Evolutionary conservation across 2,329 filamentous ascomycete species (phyloP).

Genomic region (Dothideomycetes sp.): DNA sequence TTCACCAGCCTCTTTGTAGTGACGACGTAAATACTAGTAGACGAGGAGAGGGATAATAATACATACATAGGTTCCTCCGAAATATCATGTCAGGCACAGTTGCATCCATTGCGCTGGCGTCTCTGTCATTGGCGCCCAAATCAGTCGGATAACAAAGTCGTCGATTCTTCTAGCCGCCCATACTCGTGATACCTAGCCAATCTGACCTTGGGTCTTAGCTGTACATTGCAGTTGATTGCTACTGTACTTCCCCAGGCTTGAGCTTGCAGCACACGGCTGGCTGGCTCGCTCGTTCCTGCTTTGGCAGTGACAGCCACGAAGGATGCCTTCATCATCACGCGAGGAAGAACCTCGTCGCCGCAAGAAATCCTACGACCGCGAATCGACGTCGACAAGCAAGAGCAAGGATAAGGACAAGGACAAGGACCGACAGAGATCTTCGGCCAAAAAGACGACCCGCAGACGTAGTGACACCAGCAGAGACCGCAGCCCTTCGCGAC

Average conservation of each 20-base stretch:
- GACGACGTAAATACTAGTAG: too few species aligned
- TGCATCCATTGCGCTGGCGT: slow-evolving; percentile 9
- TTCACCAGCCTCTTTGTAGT: slow-evolving; percentile 11
- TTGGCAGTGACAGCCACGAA: neutral
- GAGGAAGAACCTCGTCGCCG: slow-evolving; percentile 25
- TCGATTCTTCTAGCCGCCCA: slow-evolving; percentile 1
- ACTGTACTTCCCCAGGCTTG: too few species aligned
- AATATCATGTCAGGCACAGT: slow-evolving; percentile 7
- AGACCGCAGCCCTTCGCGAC: slow-evolving; percentile 14
- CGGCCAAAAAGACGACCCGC: slow-evolving; percentile 15
- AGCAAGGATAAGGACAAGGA: slow-evolving; percentile 18
- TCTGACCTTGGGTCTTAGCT: slow-evolving; percentile 3
- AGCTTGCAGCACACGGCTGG: too few species aligned
- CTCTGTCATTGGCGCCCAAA: slow-evolving; percentile 7
- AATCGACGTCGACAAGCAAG: slow-evolving; percentile 19
- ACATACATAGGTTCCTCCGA: too few species aligned
- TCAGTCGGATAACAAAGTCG: slow-evolving; percentile 3
- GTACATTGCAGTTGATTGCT: too few species aligned
- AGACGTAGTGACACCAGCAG: slow-evolving; percentile 18
- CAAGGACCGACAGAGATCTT: slow-evolving; percentile 19
- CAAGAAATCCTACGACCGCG: slow-evolving; percentile 29
- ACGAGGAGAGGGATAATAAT: neutral
- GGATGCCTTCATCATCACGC: slow-evolving; percentile 10
- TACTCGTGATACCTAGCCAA: neutral
- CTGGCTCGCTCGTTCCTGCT: slow-evolving; percentile 4